Percentiles rank a stretch among this genome's conserved stretches.
Evolutionary conservation across 2,329 filamentous ascomycete species (phyloP).

Genomic region (Fusarium hainanense): DNA sequence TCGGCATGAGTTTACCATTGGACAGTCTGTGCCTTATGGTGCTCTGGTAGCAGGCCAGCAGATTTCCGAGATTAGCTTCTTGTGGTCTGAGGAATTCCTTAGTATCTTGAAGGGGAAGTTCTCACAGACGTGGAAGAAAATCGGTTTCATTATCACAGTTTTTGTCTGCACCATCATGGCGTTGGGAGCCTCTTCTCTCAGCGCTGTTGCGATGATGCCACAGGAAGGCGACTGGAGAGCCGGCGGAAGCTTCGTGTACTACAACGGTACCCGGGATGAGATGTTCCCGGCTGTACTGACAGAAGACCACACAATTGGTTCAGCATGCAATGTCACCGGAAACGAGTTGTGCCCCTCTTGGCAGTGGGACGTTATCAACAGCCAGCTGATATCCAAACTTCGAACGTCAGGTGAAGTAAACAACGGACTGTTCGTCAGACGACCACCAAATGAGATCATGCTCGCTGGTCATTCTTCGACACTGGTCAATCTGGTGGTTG

Average conservation of each 20-base stretch:
- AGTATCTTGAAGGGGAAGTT: constrained; percentile 32
- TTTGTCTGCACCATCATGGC: constrained; percentile 34
- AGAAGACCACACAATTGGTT: constrained; percentile 13
- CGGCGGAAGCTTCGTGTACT: constrained; percentile 33
- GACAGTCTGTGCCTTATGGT: constrained; percentile 34
- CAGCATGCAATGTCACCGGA: constrained; percentile 19
- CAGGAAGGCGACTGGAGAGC: constrained; percentile 38
- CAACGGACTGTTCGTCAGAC: constrained; percentile 22
- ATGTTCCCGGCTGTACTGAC: constrained; percentile 22
- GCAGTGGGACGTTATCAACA: constrained; percentile 39
- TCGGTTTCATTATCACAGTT: constrained; percentile 21
- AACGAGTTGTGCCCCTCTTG: constrained; percentile 36
- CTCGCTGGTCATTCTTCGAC: constrained; percentile 24
- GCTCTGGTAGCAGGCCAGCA: constrained; percentile 37
- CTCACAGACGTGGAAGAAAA: constrained; percentile 35
- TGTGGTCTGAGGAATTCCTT: constrained; percentile 38
- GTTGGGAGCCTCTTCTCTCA: constrained; percentile 35
- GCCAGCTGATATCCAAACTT: constrained; percentile 33
- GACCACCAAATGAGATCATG: constrained; percentile 26
- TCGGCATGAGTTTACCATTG: constrained; percentile 31
- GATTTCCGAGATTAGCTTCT: constrained; percentile 37
- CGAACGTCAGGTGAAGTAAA: constrained; percentile 23
- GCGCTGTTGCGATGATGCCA: constrained; percentile 39
- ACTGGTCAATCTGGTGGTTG: constrained; percentile 20
- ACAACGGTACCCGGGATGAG: constrained; percentile 26